Percentiles rank a stretch among this genome's conserved stretches.
Conservation (phyloP, 208 protist species). For the Leishmania guyanensis region DNA sequence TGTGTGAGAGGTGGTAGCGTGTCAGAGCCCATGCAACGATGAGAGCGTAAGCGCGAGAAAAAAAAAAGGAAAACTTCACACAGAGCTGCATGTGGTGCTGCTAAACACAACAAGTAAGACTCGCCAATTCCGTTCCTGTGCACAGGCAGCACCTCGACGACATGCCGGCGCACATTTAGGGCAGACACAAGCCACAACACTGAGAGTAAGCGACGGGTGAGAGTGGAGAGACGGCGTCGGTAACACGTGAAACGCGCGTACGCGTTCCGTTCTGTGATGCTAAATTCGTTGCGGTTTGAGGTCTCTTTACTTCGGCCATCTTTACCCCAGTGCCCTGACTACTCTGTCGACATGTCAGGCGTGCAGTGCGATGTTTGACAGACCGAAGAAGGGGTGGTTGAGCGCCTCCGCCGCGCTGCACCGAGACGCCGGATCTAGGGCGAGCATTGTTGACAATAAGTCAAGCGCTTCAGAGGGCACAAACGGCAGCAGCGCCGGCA, state of each 20-base stretch:
- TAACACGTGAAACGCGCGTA: neutral
- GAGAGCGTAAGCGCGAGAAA: neutral
- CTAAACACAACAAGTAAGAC: neutral
- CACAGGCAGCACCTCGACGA: neutral
- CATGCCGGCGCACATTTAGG: neutral
- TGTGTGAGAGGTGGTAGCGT: neutral
- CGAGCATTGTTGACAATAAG: conserved; percentile 56
- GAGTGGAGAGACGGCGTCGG: no score
- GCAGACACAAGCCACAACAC: neutral
- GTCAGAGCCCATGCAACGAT: neutral
- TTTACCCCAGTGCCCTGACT: neutral
- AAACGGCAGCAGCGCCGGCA: conserved; percentile 67
- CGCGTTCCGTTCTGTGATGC: neutral
- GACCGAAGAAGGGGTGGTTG: conserved; percentile 58
- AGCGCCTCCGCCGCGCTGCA: conserved; percentile 56
- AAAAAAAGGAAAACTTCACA: no score
- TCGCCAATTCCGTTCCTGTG: neutral
- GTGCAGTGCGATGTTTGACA: neutral
- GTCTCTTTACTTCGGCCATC: neutral
- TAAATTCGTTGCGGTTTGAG: no score
- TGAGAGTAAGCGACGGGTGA: neutral
- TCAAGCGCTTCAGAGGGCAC: conserved; percentile 52
- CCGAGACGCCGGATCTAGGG: conserved; percentile 55
- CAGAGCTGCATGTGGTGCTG: neutral
- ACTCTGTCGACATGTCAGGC: neutral